Conservation (phyloP, 2,329 filamentous ascomycete species). For the Phyllosticta citriasiana region DNA sequence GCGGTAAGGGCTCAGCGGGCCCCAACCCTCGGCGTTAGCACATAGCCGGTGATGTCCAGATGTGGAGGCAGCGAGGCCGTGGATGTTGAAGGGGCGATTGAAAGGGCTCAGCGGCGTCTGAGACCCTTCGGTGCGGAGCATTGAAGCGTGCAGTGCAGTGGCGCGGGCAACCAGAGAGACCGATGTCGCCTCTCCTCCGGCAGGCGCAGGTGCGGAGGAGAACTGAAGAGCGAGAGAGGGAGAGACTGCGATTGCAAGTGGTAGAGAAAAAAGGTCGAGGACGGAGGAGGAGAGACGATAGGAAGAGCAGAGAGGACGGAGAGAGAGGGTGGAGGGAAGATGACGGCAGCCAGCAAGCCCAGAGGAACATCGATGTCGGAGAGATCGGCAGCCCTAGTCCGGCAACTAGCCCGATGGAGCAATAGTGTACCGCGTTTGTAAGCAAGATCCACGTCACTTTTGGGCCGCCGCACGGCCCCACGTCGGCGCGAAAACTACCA, state of each 20-base stretch:
- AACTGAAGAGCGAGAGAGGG: neutral
- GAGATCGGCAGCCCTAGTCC: neutral
- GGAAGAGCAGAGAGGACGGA: neutral
- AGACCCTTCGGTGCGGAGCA: constrained; percentile 20
- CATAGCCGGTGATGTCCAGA: constrained; percentile 62
- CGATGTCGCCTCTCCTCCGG: neutral
- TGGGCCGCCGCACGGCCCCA: neutral
- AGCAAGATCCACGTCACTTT: neutral
- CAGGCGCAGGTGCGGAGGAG: neutral
- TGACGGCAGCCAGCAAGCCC: neutral
- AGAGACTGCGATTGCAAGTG: neutral
- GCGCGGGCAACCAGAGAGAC: neutral
- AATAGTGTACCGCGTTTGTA: neutral
- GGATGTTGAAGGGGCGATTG: constrained; percentile 37
- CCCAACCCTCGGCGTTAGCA: constrained; percentile 88
- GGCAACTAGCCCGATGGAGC: neutral
- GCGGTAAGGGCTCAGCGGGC: constrained; percentile 73
- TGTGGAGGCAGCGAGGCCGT: constrained; percentile 34
- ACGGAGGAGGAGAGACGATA: neutral
- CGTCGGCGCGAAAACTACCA: neutral
- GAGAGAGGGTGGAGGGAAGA: neutral
- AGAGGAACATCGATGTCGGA: neutral
- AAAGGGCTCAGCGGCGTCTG: constrained; percentile 25
- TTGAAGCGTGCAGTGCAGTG: constrained; percentile 15
- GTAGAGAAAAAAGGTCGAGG: neutral